Evolutionary conservation across 177 flowering plant genomes (phyloP), one percentile per base, ranked within the genome.

Genomic region (Vitis hybrid): DNA sequence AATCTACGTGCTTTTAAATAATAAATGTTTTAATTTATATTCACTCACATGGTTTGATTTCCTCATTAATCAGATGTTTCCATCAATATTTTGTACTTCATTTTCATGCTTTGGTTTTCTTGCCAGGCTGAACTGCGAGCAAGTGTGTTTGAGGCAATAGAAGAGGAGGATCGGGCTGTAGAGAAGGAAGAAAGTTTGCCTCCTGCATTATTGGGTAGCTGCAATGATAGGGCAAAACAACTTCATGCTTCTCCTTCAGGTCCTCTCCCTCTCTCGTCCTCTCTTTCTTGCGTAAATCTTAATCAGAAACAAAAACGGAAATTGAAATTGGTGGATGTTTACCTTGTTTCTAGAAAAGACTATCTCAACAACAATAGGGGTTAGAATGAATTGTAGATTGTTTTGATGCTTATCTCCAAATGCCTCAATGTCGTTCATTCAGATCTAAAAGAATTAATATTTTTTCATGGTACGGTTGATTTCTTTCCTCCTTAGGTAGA

Each of bases 181-280:
- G 97, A 89, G 71, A 91, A 87, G 64, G 94, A 90, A 48, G 96
- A 91, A 68, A 87, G 89, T 56, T 75, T 86, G 66, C 93, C 97
- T 68, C 94, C 97, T 57, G 99, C 98, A 40, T 79, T 96, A 69
- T 82, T 96, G 74, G 99, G 99, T 64, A 92, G 98, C 83, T 96
- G 99, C 81, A 96, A 93, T 80, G 97, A 96, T 64, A 92, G 91
- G 74, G 99, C 97, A 17, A 91, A 83, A 77, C 92, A 93, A 60
- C 97, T 96, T 68, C 99, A 96, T 78, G 94, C 93, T 48, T 93
- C 98, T 78, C 97, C 99, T 52, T 90, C 97, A 86, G 98, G 99
- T 92, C 52, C 64, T 68, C 63, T 48, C 19, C 12, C 45, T 30
- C 2, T 48, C 12, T 1, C 19, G 19, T 15, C 3, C 32, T 52